These are phyloP conservation scores for Pistacia integerrima DNA, from an alignment of 345 rosid species.

Conservation along the genomic window DNA sequence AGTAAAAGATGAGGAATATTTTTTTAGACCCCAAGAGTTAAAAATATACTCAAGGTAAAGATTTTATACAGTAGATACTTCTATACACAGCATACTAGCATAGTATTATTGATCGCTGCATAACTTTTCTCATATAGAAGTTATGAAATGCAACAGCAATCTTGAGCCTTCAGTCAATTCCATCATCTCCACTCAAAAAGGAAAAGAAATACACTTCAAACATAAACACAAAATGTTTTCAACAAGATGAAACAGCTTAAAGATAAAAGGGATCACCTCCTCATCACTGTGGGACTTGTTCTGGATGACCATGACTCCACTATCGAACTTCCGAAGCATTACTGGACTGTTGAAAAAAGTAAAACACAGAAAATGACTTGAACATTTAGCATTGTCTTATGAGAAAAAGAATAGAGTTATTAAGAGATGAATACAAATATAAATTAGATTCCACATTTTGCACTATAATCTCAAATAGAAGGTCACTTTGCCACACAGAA, in stretches of 20 bases:
- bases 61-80: background rate
- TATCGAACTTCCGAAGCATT: constrained; percentile 96
- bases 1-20: background rate
- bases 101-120: background rate
- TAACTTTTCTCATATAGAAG: too few relatives aligned
- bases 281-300: constrained; percentile 90
- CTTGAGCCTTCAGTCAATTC: background rate
- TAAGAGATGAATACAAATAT: background rate
- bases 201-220: background rate
- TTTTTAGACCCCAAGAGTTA: background rate
- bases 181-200: background rate
- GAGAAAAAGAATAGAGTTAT: background rate
- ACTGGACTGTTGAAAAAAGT: constrained; percentile 70
- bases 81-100: background rate
- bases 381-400: constrained; percentile 7
- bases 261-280: constrained; percentile 57
- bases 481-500: background rate
- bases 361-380: constrained; percentile 22
- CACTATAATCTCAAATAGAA: background rate
- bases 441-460: background rate
- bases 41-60: background rate
- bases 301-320: constrained; percentile 96
- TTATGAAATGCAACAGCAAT: background rate
- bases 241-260: constrained; percentile 4
- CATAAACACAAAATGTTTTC: background rate